Percentiles rank a stretch among this genome's conserved stretches.
Conservation (phyloP, 768 basidiomycete species). For the Leucocoprinus birnbaumii region DNA sequence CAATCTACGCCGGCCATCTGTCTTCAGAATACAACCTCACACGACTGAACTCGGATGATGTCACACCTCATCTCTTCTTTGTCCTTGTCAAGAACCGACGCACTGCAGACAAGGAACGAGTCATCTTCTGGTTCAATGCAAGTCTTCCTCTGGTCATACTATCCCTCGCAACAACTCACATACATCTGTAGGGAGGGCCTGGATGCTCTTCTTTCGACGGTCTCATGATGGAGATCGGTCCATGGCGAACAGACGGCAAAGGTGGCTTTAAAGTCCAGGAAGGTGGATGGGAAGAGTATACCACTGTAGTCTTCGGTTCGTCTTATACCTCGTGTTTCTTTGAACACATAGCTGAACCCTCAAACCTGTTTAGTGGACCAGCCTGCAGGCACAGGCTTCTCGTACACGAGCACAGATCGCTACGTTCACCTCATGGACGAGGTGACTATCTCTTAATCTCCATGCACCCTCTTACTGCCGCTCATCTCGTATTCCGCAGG, state of each 20-base stretch:
- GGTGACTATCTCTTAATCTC: constrained; percentile 26
- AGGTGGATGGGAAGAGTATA: constrained; percentile 98
- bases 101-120: constrained; percentile 82
- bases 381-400: constrained; percentile 94
- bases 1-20: constrained; percentile 82
- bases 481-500: constrained; percentile 38
- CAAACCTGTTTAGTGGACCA: constrained; percentile 77
- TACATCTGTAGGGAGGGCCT: constrained; percentile 72
- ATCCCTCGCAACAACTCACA: constrained; percentile 2
- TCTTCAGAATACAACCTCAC: constrained; percentile 68
- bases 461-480: not conserved
- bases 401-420: constrained; percentile 81
- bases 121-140: constrained; percentile 98
- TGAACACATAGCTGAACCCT: not conserved
- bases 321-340: not conserved
- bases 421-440: constrained; percentile 79
- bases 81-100: constrained; percentile 86
- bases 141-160: constrained; percentile 20
- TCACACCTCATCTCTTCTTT: constrained; percentile 83
- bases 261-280: constrained; percentile 71
- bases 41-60: constrained; percentile 48
- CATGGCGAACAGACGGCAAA: constrained; percentile 76
- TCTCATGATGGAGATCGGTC: constrained; percentile 97
- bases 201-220: constrained; percentile 98
- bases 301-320: constrained; percentile 89